Conservation (phyloP, 2,329 filamentous ascomycete genomes). For the Sporothrix globosa region DNA sequence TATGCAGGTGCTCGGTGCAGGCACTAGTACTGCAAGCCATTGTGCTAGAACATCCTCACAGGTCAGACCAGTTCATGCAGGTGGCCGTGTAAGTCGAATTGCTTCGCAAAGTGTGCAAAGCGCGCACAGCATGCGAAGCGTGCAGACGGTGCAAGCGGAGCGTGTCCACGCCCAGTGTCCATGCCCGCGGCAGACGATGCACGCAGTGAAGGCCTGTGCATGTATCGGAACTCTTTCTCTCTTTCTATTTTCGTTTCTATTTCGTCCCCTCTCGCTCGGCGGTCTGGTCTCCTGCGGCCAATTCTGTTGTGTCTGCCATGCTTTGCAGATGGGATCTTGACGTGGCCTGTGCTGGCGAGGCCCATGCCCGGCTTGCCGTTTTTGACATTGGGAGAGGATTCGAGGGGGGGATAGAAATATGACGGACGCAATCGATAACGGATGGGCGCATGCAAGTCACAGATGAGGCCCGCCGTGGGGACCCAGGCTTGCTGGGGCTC, state of each 20-base stretch:
- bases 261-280: not conserved
- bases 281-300: not conserved
- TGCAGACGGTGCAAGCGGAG: not conserved
- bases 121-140: too few relatives aligned
- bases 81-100: constrained; percentile 11
- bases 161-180: not conserved
- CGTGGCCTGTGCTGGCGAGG: constrained; percentile 20
- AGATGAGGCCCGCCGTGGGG: constrained; percentile 17
- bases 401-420: not conserved
- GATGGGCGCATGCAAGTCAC: constrained; percentile 22
- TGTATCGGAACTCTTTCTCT: not conserved
- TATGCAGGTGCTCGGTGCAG: constrained; percentile 20
- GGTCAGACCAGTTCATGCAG: constrained; percentile 14
- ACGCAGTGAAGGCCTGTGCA: constrained; percentile 13
- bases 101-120: not conserved
- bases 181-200: constrained; percentile 20
- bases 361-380: constrained; percentile 20
- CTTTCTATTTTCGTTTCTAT: not conserved
- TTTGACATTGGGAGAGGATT: not conserved
- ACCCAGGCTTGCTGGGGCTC: constrained; percentile 14
- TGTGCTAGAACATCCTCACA: not conserved
- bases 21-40: constrained; percentile 15
- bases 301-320: constrained; percentile 18
- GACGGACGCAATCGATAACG: constrained; percentile 21
- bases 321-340: constrained; percentile 5